Evolutionary conservation across 1,139 yeast genomes (phyloP).

Genomic region (Yamadazyma membranifaciens): DNA sequence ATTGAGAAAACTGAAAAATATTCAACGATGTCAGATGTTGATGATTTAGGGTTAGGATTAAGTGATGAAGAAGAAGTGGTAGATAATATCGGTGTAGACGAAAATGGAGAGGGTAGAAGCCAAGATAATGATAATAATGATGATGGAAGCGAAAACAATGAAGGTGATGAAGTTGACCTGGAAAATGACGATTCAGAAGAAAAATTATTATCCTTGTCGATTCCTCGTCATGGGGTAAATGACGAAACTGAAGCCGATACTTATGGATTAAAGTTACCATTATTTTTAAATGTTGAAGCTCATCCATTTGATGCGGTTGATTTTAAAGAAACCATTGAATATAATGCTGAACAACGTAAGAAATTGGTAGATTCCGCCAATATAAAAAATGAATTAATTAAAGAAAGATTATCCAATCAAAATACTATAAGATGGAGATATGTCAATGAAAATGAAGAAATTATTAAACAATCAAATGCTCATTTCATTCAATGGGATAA

Average conservation of each 20-base stretch:
- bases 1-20: constrained; percentile 1
- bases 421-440: constrained; percentile 94
- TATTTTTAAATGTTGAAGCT: constrained; percentile 78
- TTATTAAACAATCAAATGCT: constrained; percentile 82
- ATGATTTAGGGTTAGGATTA: constrained; percentile 18
- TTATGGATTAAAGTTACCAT: constrained; percentile 70
- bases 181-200: constrained; percentile 25
- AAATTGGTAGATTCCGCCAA: constrained; percentile 31
- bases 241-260: constrained; percentile 42
- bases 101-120: constrained; percentile 18
- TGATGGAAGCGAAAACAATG: constrained; percentile 18
- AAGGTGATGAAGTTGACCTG: constrained; percentile 8
- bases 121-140: constrained; percentile 6
- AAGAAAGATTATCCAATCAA: constrained; percentile 61
- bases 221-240: constrained; percentile 72
- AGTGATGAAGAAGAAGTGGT: constrained; percentile 11
- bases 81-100: constrained; percentile 3
- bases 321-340: constrained; percentile 56
- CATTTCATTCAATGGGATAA: constrained; percentile 94
- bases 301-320: constrained; percentile 80
- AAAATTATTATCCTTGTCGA: constrained; percentile 56
- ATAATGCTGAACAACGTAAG: constrained; percentile 40
- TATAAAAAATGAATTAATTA: constrained; percentile 42
- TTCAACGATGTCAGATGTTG: constrained; percentile 16
- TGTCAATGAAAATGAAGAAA: constrained; percentile 62